Base-by-base conservation (phyloP, 257 asterid species). In the Gardenia jasminoides region DNA sequence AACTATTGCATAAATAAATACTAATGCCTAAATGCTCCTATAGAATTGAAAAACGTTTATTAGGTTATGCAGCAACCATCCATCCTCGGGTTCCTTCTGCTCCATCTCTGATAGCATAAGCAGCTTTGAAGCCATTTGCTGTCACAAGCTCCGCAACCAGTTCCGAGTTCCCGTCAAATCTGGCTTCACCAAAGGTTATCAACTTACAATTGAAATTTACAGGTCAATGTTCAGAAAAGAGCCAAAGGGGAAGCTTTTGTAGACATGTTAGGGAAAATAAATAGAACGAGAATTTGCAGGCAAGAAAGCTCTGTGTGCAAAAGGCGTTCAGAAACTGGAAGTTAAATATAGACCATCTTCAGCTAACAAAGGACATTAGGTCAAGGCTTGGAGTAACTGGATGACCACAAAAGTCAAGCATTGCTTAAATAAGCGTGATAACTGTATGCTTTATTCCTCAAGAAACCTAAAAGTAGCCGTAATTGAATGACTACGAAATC, bases 151-250 rank as follows among this genome's bases (percentile, higher is more conserved):
- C 97, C 30, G 97, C 97, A 1, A 93, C 97, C 82, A 96, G 95
- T 82, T 96, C 99, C 70, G 99, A 96, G 91, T 92, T 96, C 66
- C 98, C 97, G 86, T 93, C 97, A 84, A 91, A 93, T 90, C 99
- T 96, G 94, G 96, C 98, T 92, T 93, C 97, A 93, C 86, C 87
- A 80, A 84, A 87, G 86, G 83, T 81, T 74, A 67, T 24, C 65
- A 79, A 67, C 75, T 85, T 67, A 80, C 74, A 78, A 85, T 79
- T 68, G 46, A 65, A 75, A 67, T 56, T 52, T 24, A 17, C 46
- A 59, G 6, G n/a, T 54, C 16, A 48, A 77, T 50, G 61, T 36
- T 65, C 74, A 26, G 30, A 65, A 17, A 0, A 12, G 12, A 67
- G 22, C n/a, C 26, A 47, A 36, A 28, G n/a, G 54, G 28, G 15